Conservation (phyloP, 768 basidiomycete species). For the Lactarius akahatsu region DNA sequence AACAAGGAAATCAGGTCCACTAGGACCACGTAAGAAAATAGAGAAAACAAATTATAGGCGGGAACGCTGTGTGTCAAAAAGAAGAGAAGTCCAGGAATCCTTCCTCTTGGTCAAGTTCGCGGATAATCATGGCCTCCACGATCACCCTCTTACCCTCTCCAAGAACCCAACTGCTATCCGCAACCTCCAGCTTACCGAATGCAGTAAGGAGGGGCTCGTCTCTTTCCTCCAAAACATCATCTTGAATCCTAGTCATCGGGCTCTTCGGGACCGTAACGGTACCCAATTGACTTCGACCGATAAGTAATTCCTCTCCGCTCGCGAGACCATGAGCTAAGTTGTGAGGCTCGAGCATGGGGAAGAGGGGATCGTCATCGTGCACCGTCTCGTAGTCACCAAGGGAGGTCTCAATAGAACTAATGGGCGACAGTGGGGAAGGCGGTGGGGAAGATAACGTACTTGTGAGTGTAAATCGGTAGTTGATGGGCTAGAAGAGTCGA, state of each 20-base stretch:
- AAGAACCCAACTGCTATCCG: conserved; percentile 10
- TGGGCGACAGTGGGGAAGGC: conserved; percentile 7
- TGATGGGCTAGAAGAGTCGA: conserved; percentile 1
- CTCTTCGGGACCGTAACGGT: conserved; percentile 1
- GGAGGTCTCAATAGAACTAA: conserved; percentile 4
- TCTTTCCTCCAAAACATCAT: background rate
- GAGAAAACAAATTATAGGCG: background rate
- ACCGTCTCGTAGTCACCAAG: background rate
- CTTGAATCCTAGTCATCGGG: background rate
- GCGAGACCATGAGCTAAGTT: background rate
- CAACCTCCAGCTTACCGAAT: conserved; percentile 34
- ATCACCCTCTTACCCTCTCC: conserved; percentile 54
- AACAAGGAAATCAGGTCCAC: background rate
- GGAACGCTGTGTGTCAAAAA: conserved; percentile 36
- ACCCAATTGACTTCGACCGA: background rate
- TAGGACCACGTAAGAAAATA: background rate
- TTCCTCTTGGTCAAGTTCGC: conserved; percentile 75
- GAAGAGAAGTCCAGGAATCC: conserved; percentile 74
- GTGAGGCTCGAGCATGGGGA: conserved; percentile 6
- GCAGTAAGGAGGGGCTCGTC: conserved; percentile 12
- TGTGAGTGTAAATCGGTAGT: background rate
- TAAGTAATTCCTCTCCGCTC: background rate
- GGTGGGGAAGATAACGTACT: background rate
- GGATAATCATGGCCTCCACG: conserved; percentile 77
- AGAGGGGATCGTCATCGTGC: conserved; percentile 14